Evolutionary conservation across 1,284 basidiomycete genomes (phyloP).

Genomic region (Apiotrichum veenhuisii): DNA sequence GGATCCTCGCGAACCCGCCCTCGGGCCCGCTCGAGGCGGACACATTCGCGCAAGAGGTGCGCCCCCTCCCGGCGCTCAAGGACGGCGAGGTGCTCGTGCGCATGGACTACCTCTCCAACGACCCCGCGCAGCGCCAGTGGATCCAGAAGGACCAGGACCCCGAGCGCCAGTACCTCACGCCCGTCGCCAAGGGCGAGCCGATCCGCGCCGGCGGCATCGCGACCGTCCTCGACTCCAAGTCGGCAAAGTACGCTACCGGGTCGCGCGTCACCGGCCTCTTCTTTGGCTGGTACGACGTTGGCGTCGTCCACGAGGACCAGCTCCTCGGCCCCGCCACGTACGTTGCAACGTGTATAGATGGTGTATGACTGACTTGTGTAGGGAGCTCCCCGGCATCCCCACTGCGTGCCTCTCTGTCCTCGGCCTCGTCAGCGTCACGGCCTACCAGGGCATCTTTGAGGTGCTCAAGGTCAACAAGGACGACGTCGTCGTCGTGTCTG

Average conservation of each 20-base stretch:
- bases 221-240: conserved; percentile 28
- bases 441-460: conserved; percentile 40
- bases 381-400: conserved; percentile 1
- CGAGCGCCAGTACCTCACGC: conserved; percentile 22
- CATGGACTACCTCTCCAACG: conserved; percentile 32
- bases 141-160: conserved; percentile 18
- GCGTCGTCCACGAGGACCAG: conserved; percentile 20
- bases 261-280: conserved; percentile 18
- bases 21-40: conserved; percentile 17
- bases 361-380: background rate
- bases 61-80: conserved; percentile 23
- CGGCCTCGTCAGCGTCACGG: conserved; percentile 35
- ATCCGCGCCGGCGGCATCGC: conserved; percentile 25
- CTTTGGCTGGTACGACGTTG: conserved; percentile 36
- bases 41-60: conserved; percentile 24
- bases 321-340: conserved; percentile 7
- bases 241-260: conserved; percentile 26
- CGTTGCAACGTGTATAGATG: background rate
- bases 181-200: conserved; percentile 28
- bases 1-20: conserved; percentile 32
- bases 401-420: conserved; percentile 24
- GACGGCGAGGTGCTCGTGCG: conserved; percentile 33
- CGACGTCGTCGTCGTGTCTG: conserved; percentile 47
- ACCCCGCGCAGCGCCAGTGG: conserved; percentile 37
- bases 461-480: conserved; percentile 42